phyloP scores from a whole-genome alignment of 1,284 basidiomycete species.

The Fistulina hepatica region DNA sequence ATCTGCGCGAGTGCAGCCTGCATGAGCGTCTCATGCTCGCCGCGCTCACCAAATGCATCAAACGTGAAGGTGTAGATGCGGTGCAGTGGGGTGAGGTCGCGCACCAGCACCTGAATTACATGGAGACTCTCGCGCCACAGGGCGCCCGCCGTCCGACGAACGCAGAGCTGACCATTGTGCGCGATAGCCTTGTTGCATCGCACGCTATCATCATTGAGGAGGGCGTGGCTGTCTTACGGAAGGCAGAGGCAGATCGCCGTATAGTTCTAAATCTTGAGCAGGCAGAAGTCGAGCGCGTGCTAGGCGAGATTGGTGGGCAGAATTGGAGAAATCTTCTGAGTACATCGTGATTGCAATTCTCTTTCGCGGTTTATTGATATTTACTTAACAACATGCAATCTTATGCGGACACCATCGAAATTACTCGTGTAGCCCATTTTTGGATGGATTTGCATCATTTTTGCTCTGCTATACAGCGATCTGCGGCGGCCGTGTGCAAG shows the following conservation, averaged over 20 bases:
- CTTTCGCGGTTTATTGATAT: no score
- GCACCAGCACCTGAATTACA: slow-evolving; percentile 56
- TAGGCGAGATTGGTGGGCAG: slow-evolving; percentile 59
- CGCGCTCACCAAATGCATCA: slow-evolving; percentile 74
- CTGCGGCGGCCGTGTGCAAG: no score
- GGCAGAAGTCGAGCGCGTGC: slow-evolving; percentile 59
- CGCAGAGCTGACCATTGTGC: slow-evolving; percentile 46
- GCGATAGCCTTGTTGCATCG: slow-evolving; percentile 60
- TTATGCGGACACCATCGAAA: no score
- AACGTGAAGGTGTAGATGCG: slow-evolving; percentile 79
- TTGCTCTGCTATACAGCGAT: no score
- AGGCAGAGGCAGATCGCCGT: slow-evolving; percentile 45
- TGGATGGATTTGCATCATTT: no score
- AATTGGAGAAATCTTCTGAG: slow-evolving; percentile 51
- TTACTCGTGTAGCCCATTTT: no score
- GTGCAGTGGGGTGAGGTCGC: slow-evolving; percentile 74
- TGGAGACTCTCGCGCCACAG: slow-evolving; percentile 41
- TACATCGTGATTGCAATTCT: neutral
- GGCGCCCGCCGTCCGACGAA: slow-evolving; percentile 39
- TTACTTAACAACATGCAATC: no score
- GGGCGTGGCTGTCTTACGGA: slow-evolving; percentile 38
- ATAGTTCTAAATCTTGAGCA: slow-evolving; percentile 62
- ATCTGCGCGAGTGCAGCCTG: slow-evolving; percentile 68
- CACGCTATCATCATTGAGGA: slow-evolving; percentile 65
- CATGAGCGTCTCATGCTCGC: slow-evolving; percentile 89